Evolutionary conservation across 2,329 filamentous ascomycete species (phyloP), one percentile per base, ranked within the genome.

Genomic region (Trichoderma aggressivum): DNA sequence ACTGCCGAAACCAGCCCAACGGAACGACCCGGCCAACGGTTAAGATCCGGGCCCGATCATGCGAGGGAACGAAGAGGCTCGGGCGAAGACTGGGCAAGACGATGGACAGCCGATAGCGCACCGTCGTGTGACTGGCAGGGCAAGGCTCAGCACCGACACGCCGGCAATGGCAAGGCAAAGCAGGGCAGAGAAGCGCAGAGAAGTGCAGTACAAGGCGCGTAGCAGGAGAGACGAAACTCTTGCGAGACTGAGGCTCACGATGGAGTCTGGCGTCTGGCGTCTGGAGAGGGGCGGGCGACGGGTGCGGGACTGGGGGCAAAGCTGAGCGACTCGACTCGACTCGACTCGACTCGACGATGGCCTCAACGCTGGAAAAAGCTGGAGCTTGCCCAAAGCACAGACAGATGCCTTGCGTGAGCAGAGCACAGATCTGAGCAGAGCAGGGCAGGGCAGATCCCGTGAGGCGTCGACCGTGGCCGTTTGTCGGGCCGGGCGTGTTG

Each of bases 21-120:
- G 36, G 50, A 64, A 70, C 36, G 61, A 70, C 50, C 68, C 43
- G 50, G 60, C 68, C 68, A 70, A 24, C 34, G 60, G 68, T 59
- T 30, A 39, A 36, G 60, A 65, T 50, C 28, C 68, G 60, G 60
- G 36, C 28, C 34, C 68, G 50, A 26, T 58, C 68, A 70, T 70
- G 68, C 68, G 61, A 56, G 34, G 34, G 60, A 39, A 56, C 26
- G 58, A 53, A 55, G 32, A 53, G 66, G 30, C 43, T 56, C 58
- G 67, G 67, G 59, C 67, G 67, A 70, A 6, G 47, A 34, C 58
- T 43, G 67, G 26, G 32, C 24, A 24, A 50, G 59, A 32, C 32
- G 58, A 43, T 39, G 59, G 50, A 43, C 43, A 50, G 34, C 67
- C 59, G 50, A 56, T 36, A 53, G 58, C 66, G 58, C 67, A 63